These are phyloP conservation scores for Pterocarpus macrocarpus DNA, from an alignment of 306 rosid genomes.

Conservation along the genomic window DNA sequence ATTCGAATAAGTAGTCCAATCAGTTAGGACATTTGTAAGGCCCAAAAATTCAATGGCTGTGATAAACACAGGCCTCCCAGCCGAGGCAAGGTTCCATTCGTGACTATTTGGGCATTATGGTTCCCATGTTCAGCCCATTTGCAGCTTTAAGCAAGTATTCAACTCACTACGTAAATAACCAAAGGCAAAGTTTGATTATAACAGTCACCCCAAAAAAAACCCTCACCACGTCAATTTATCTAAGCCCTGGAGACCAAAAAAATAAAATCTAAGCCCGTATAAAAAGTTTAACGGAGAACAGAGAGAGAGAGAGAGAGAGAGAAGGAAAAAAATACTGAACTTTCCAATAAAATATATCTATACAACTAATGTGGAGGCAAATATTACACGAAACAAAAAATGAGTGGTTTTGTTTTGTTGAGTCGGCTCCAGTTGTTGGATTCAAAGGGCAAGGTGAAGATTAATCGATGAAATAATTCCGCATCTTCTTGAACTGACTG, in stretches of 20 bases:
- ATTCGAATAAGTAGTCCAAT: background rate
- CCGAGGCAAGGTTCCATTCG: background rate
- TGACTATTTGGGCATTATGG: background rate
- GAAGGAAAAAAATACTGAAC: too few relatives aligned
- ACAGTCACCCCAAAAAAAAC: too few relatives aligned
- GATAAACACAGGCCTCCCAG: background rate
- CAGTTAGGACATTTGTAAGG: background rate
- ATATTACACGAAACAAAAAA: background rate
- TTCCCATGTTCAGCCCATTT: background rate
- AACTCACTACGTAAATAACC: background rate
- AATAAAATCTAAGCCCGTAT: too few relatives aligned
- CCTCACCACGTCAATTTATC: too few relatives aligned
- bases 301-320: too few relatives aligned
- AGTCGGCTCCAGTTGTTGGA: too few relatives aligned
- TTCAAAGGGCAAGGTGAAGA: too few relatives aligned
- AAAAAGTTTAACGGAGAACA: background rate
- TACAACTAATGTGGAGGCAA: background rate
- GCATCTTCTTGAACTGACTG: too few relatives aligned
- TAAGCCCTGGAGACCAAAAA: too few relatives aligned
- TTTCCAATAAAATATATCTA: background rate
- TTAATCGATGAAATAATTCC: too few relatives aligned
- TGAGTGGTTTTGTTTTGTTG: too few relatives aligned
- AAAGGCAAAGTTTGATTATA: too few relatives aligned
- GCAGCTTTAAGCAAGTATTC: background rate
- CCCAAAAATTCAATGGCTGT: background rate